Base-by-base conservation (phyloP, 208 protist genomes). In the Trypanosoma melophagium region DNA sequence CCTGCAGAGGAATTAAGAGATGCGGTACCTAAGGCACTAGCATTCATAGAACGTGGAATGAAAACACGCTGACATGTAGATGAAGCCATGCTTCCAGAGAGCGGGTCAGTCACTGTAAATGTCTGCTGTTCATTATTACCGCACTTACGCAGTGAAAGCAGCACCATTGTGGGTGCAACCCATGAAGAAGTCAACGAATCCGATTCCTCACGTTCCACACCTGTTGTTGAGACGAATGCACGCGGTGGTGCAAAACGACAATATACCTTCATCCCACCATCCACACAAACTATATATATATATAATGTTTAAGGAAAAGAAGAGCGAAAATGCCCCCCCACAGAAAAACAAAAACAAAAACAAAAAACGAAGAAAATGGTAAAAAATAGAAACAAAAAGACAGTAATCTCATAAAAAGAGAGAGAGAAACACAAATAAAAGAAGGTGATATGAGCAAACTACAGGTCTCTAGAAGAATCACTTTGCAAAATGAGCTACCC, bases 191-290 rank as follows among this genome's bases (percentile, higher is more conserved):
- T 12, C 3, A 22, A 28, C 38, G 19, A 17, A 16, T 60, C 12
- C n/a, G 9, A 4, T 45, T 35, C 51, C 0, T 53, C 65, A 25
- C 17, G 7, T 7, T 63, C 63, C 25, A 51, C 38, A 13, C 0
- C 5, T 19, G 14, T 41, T 47, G 24, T 38, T 28, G n/a, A 24
- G 10, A 47, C 35, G 5, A 50, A 19, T 38, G 56, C 21, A 31
- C 50, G 28, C 28, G 61, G 52, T 16, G 78, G 78, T 2, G 84
- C 75, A 54, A 90, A 90, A 17, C 84, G 80, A 49, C 81, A 86
- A 55, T 76, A 90, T 2, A 90, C 84, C 44, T 78, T 78, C 84
- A 90, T 90, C 16, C 9, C 12, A 28, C 35, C 28, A 35, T 5
- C 28, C 5, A 35, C 5, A 35, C 28, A 35, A n/a, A n/a, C n/a